Evolutionary conservation across 805 yeast species (phyloP), one percentile per base, ranked within the genome.

Genomic region (Hanseniaspora mollemarum): DNA sequence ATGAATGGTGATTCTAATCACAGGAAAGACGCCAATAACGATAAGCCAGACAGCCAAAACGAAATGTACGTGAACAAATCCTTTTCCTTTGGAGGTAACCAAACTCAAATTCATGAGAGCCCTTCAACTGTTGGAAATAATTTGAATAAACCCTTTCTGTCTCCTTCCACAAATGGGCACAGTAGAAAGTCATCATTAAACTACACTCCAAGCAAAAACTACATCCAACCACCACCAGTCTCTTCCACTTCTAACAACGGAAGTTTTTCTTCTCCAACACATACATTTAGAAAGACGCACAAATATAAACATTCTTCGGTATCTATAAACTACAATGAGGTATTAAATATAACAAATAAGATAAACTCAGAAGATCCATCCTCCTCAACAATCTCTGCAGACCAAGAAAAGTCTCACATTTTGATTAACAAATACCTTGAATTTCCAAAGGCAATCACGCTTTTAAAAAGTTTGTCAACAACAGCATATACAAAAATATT

Each of bases 301-400:
- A 51, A 48, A 46, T 51, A 51, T 21, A 51, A 51, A 16, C 54
- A 51, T 24, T 51, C 54, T 3, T 51, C 54, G 25, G 53, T 51
- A 10, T 44, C 53, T 10, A 51, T 51, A n/a, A 51, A 51, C 18
- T 51, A 48, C 16, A 48, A 48, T 12, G 51, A 48, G 9, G 13
- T 48, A 18, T 16, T 48, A 21, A 48, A 48, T 28, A 39, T 48
- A 3, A 48, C 51, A 26, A 48, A 48, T 21, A 48, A 48, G 19
- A 42, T 48, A 16, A 16, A 40, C 15, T 15, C 26, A 10, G 44
- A 39, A 26, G 38, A 43, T n/a, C 29, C 35, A 8, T 16, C 16
- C 4, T 31, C 29, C 3, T 21, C 8, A 8, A 5, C 7, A 10
- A 22, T 29, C 6, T 18, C 35, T 5, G 29, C 31, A 18, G 51